Evolutionary conservation across 371 early-diverging fungal species (phyloP).

Genomic region (Apophysomyces ossiformis): DNA sequence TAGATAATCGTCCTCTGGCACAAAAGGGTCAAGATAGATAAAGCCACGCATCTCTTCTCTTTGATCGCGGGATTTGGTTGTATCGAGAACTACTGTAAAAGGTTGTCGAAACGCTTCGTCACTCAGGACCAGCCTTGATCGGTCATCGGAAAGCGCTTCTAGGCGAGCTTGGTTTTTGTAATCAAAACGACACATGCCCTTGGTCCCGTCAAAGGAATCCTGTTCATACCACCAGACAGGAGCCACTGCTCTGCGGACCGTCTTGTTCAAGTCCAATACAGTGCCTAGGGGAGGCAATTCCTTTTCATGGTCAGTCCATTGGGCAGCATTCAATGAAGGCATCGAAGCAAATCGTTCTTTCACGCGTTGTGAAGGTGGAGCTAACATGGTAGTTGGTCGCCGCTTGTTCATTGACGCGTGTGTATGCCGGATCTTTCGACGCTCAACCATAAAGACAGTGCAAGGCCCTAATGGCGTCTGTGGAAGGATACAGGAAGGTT

Average conservation of each 20-base stretch:
- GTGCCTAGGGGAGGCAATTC: neutral
- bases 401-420: slow-evolving; percentile 12
- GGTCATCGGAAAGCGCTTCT: slow-evolving; percentile 50
- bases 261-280: slow-evolving; percentile 31
- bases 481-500: slow-evolving; percentile 21
- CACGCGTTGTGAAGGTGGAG: neutral
- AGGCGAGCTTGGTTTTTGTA: slow-evolving; percentile 48
- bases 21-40: slow-evolving; percentile 29
- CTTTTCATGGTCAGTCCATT: neutral
- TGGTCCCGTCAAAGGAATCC: slow-evolving; percentile 41
- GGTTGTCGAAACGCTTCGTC: slow-evolving; percentile 42
- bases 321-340: slow-evolving; percentile 21
- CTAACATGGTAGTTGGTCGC: slow-evolving; percentile 11
- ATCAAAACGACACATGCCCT: slow-evolving; percentile 52
- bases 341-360: slow-evolving; percentile 21
- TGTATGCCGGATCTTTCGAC: slow-evolving; percentile 8
- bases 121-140: slow-evolving; percentile 33
- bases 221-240: slow-evolving; percentile 56
- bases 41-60: slow-evolving; percentile 49
- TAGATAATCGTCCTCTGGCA: neutral
- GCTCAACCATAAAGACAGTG: slow-evolving; percentile 21
- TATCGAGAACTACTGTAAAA: slow-evolving; percentile 38
- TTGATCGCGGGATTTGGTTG: slow-evolving; percentile 32
- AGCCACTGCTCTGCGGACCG: slow-evolving; percentile 37
- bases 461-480: slow-evolving; percentile 27